Evolutionary conservation across 768 basidiomycete species (phyloP).

Genomic region (Boletus rufocinnamomeus): DNA sequence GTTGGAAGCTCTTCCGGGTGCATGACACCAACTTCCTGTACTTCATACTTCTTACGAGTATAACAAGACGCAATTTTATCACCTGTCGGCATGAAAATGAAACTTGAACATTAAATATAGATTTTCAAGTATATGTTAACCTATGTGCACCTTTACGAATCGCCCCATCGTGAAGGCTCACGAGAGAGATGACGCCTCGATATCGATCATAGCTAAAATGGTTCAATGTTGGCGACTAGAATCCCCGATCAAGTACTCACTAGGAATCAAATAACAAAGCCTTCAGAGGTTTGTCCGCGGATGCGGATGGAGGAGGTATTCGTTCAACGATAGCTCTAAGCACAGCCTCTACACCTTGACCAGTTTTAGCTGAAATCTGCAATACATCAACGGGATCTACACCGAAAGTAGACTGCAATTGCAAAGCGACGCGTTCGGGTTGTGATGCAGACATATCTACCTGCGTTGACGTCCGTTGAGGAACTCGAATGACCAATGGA

Average conservation of each 20-base stretch:
- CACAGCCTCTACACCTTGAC: slow-evolving; percentile 75
- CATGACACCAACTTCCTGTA: slow-evolving; percentile 86
- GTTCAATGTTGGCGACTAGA: slow-evolving; percentile 8
- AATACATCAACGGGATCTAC: slow-evolving; percentile 74
- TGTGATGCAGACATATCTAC: slow-evolving; percentile 92
- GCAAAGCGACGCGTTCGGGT: slow-evolving; percentile 74
- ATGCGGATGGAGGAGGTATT: slow-evolving; percentile 77
- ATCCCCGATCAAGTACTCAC: slow-evolving; percentile 45
- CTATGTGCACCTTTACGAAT: slow-evolving; percentile 69
- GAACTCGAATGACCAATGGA: neutral
- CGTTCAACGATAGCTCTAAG: slow-evolving; percentile 79
- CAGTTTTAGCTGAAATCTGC: slow-evolving; percentile 90
- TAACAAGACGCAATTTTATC: slow-evolving; percentile 87
- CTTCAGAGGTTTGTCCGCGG: slow-evolving; percentile 57
- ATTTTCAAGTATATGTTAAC: neutral
- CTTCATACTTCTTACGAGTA: slow-evolving; percentile 86
- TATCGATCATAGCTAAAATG: slow-evolving; percentile 84
- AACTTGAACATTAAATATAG: neutral
- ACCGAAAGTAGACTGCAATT: slow-evolving; percentile 83
- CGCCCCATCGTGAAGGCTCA: slow-evolving; percentile 78
- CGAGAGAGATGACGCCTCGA: slow-evolving; percentile 91
- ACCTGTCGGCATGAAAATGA: slow-evolving; percentile 45
- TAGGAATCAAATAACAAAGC: slow-evolving; percentile 93
- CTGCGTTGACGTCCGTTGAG: slow-evolving; percentile 39
- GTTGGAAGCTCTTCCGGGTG: slow-evolving; percentile 87